Evolutionary conservation across 805 yeast genomes (phyloP), one percentile per base, ranked within the genome.

Genomic region (Cyberlindnera galapagoensis): DNA sequence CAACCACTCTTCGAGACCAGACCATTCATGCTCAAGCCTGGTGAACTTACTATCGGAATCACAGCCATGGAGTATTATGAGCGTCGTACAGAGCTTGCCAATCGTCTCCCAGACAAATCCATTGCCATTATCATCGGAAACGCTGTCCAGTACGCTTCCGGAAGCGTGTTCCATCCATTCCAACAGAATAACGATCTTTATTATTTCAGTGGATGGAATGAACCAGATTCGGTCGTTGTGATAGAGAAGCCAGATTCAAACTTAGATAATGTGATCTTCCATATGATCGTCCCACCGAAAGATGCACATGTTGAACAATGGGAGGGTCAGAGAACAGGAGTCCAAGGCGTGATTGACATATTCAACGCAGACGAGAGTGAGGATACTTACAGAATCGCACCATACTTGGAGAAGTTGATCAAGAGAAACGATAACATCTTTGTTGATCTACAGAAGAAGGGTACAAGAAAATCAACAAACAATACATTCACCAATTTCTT

Each of bases 281-380:
- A 84, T 46, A 71, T 92, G 80, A 61, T 87, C 30, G 95, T 90
- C 3, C 95, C 87, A 3, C 87, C 86, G 11, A 80, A 81, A 52
- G 82, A 88, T 51, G 70, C 75, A 6, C 67, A 65, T 30, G 74
- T 71, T 15, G 98, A 92, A 58, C 74, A 80, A 42, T 92, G 99
- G 99, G 97, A 90, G 47, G 99, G 99, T 9, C 79, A 74, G 26
- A 71, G 94, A 46, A 80, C 94, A 12, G 99, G 99, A 1, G 68
- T 78, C 4, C 74, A 78, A 29, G 95, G 94, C 11, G 95, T 80
- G 0, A 60, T 59, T 24, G 90, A 86, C 30, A 74, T 78, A 28
- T 92, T 92, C 62, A 92, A 90, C 53, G 95, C 95, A 4, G 97
- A 87, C 56, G 68, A 67, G 31, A 76, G 83, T 6, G 69, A 69